Base-by-base conservation (phyloP, 2,329 filamentous ascomycete species). In the Zopfia rhizophila region DNA sequence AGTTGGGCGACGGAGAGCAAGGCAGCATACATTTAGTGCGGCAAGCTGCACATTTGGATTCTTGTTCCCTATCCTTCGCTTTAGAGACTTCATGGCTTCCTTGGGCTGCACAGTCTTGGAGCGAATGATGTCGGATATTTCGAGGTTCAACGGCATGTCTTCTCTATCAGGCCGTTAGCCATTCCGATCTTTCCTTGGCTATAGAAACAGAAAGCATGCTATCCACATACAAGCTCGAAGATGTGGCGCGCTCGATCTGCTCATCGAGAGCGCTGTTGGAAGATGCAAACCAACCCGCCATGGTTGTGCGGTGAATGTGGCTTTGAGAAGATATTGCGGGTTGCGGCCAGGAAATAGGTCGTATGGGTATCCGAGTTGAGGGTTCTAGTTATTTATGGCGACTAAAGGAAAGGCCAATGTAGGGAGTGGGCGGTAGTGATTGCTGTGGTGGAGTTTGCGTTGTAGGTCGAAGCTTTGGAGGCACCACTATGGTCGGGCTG, bases 81-180 rank as follows among this genome's bases (percentile, higher is more conserved):
- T 97, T 65, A 99, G 79, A 30, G 91, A 93, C 71, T 91, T 90
- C 94, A 99, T 99, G 53, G 94, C 94, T 75, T 99, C 94, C 74
- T 93, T 97, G 41, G 94, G 93, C 72, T 92, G 91, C 38, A 99
- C 93, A 13, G 91, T 96, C 79, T 97, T 97, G 66, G 92, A 97
- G 63, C 94, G 86, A 73, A 99, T 97, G 61, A 96, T 81, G 77
- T 99, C 94, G 72, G 93, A 97, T 63, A 99, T 97, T 75, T 99
- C 94, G 66, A 99, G 86, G 72, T 97, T 97, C 60, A 97, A 84
- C 28, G 94, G 89, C 71, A 99, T 97, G 68, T 99, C 93, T 76
- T 99, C 92, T 60, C 91, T 95, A 63, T 7, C 5, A 14, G 12
- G 7, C 13, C 14, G 46, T 63, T 38, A 66, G 58, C 46, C n/a